Evolutionary conservation across 192 early-diverging fungal species (phyloP), one percentile per base, ranked within the genome.

Genomic region (Entomortierella parvispora): DNA sequence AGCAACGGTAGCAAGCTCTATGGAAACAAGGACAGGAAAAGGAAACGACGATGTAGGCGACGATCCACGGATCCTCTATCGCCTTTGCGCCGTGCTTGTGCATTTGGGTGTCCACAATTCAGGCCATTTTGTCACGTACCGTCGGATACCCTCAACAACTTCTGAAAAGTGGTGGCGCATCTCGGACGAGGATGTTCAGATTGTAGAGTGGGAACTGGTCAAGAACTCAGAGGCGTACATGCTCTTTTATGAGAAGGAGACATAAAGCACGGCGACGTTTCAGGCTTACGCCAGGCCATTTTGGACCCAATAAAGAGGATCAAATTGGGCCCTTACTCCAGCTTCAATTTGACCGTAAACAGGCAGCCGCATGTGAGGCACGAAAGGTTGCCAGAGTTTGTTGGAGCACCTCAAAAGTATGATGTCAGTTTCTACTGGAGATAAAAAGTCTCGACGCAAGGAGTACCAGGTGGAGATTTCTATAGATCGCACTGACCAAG

Each of bases 91-190:
- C 11, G 90, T 96, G 5, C 89, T 98, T 25, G 83, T 95, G 2
- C 97, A 99, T 68, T 82, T 88, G 26, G 97, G 97, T 7, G 82
- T 79, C 1, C 97, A 99, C 77, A 86, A 96, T 43, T 90, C 87
- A 3, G 97, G 97, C 8, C 97, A 99, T 61, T 99, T 94, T 86
- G 86, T 93, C 29, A 91, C 94, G 0, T 97, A 95, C 71, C 86
- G 96, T 23, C 78, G 90, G 3, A 86, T 90, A n/a, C 60, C 65
- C 11, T 55, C 62, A 58, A 29, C 45, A 18, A 31, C 61, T 22
- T 52, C 66, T 1, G 72, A 48, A n/a, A 81, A 84, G 49, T 94
- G 90, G 85, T 94, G 92, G 81, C 79, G 86, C 55, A 84, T 91
- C 28, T 91, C 89, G 10, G 93, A 94, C 57, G 90, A 92, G 58